Evolutionary conservation across 2,329 filamentous ascomycete species (phyloP).

Genomic region (Coniella vitis): DNA sequence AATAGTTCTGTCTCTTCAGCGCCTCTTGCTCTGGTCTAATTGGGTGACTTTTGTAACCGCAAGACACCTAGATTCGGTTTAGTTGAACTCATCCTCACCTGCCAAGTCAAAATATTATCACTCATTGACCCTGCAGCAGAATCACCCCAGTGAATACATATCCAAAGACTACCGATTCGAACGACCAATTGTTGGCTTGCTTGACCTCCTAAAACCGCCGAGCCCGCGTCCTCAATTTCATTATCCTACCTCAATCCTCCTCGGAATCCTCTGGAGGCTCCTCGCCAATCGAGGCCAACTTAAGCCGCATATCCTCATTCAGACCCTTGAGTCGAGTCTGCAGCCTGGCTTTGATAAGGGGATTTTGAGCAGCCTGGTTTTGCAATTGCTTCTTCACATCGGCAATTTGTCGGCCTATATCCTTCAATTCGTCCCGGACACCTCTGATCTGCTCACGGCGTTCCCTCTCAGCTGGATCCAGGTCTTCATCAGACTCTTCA

Average conservation of each 20-base stretch:
- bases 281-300: conserved; percentile 30
- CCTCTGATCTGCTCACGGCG: conserved; percentile 45
- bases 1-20: too few relatives aligned
- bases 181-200: too few relatives aligned
- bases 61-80: too few relatives aligned
- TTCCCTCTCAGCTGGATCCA: conserved; percentile 47
- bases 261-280: conserved; percentile 24
- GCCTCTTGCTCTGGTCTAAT: too few relatives aligned
- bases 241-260: conserved; percentile 4
- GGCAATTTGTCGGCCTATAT: conserved; percentile 45
- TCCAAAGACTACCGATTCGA: too few relatives aligned
- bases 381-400: conserved; percentile 37
- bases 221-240: neutral
- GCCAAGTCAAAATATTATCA: too few relatives aligned
- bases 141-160: too few relatives aligned
- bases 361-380: conserved; percentile 38
- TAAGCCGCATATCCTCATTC: conserved; percentile 33
- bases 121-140: too few relatives aligned
- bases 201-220: too few relatives aligned
- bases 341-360: conserved; percentile 44
- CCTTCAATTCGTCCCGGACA: conserved; percentile 47
- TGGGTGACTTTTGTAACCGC: too few relatives aligned
- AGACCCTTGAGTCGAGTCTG: conserved; percentile 41
- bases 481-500: conserved; percentile 46
- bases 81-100: too few relatives aligned